Conservation (phyloP, 108 stramenopile genomes). For the Chaetoceros tenuissimus region DNA sequence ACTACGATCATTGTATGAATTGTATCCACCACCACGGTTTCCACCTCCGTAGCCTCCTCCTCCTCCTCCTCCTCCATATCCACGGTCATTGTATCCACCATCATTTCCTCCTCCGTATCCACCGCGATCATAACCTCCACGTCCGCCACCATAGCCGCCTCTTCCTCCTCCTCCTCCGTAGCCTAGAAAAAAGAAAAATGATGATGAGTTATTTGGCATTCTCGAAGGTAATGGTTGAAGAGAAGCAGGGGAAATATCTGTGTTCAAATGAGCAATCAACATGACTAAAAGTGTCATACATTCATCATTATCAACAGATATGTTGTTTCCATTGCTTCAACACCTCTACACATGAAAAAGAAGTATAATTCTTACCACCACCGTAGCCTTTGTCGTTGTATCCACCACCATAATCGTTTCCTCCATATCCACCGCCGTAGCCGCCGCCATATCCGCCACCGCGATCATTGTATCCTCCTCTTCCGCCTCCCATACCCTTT, state of each 20-base stretch:
- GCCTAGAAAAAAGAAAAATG: slow-evolving; percentile 2
- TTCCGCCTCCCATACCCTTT: slow-evolving; percentile 43
- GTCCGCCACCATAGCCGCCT: slow-evolving; percentile 26
- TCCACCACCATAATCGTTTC: slow-evolving; percentile 2
- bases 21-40: neutral
- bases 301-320: too few relatives aligned
- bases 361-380: slow-evolving; percentile 2
- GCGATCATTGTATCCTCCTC: slow-evolving; percentile 13
- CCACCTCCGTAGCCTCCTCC: slow-evolving; percentile 10
- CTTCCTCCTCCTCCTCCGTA: slow-evolving; percentile 8
- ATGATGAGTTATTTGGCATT: too few relatives aligned
- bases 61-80: slow-evolving; percentile 20
- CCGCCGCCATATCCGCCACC: slow-evolving; percentile 12
- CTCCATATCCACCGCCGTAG: slow-evolving; percentile 20
- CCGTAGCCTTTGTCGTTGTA: slow-evolving; percentile 11
- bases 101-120: slow-evolving; percentile 19
- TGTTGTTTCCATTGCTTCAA: neutral
- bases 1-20: neutral
- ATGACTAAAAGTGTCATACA: too few relatives aligned
- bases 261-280: too few relatives aligned
- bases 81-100: slow-evolving; percentile 4
- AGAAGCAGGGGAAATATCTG: too few relatives aligned
- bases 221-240: neutral
- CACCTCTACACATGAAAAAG: neutral
- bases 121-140: slow-evolving; percentile 3